phyloP scores from a whole-genome alignment of 2,329 filamentous ascomycete genomes.

The Colletotrichum tanaceti region DNA sequence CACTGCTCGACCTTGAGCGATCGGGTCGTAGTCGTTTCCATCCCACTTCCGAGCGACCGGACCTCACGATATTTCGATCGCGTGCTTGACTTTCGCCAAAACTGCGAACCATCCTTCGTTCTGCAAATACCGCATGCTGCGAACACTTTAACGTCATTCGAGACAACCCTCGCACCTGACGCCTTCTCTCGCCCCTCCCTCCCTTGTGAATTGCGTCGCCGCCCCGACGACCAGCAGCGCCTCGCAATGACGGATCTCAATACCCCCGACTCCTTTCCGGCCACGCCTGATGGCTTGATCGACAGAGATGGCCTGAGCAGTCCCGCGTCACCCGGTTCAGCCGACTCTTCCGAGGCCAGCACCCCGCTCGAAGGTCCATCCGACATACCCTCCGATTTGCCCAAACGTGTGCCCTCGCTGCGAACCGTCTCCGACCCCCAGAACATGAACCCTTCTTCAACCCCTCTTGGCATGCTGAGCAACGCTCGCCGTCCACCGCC shows the following conservation, averaged over 20 bases:
- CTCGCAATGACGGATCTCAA: slow-evolving; percentile 37
- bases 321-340: slow-evolving; percentile 58
- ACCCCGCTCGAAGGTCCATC: slow-evolving; percentile 59
- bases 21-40: slow-evolving; percentile 18
- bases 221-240: neutral
- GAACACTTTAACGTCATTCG: slow-evolving; percentile 19
- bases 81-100: slow-evolving; percentile 8
- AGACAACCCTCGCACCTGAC: neutral
- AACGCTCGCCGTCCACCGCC: slow-evolving; percentile 66
- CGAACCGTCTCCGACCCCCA: slow-evolving; percentile 70
- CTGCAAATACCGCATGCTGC: slow-evolving; percentile 16
- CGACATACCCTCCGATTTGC: slow-evolving; percentile 50
- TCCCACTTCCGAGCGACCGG: slow-evolving; percentile 1
- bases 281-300: slow-evolving; percentile 59
- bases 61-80: slow-evolving; percentile 17
- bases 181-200: neutral
- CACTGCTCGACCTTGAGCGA: slow-evolving; percentile 25
- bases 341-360: slow-evolving; percentile 60
- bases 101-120: too few species aligned
- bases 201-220: slow-evolving; percentile 1
- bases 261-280: slow-evolving; percentile 54
- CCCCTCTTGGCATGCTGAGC: slow-evolving; percentile 80
- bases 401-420: slow-evolving; percentile 67
- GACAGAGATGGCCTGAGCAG: slow-evolving; percentile 50
- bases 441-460: slow-evolving; percentile 85